Evolutionary conservation across 345 rosid species (phyloP).

Genomic region (Salix caprea): DNA sequence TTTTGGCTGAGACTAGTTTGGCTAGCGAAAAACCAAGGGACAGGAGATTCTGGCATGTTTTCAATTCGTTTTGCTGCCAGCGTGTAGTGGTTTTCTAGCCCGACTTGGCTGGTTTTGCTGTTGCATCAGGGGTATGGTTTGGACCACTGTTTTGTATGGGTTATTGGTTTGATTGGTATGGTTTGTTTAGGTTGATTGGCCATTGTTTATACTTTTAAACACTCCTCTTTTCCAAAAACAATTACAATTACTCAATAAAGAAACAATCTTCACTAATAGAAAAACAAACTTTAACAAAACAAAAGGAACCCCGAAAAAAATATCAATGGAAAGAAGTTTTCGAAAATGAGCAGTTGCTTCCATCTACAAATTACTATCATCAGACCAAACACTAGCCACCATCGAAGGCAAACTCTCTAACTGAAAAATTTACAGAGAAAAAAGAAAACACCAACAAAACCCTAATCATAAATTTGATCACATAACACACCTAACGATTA

Average conservation of each 20-base stretch:
- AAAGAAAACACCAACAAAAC: neutral
- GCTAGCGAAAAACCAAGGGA: too few species aligned
- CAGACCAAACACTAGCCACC: constrained; percentile 25
- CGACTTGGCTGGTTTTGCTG: too few species aligned
- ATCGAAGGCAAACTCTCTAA: constrained; percentile 27
- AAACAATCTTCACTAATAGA: neutral
- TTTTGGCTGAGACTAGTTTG: too few species aligned
- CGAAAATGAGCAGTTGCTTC: constrained; percentile 25
- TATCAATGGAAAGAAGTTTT: constrained; percentile 28
- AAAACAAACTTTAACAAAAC: neutral
- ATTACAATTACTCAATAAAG: neutral
- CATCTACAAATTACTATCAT: constrained; percentile 18
- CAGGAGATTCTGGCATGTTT: too few species aligned
- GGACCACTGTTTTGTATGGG: too few species aligned
- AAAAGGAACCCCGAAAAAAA: neutral
- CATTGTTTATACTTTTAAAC: too few species aligned
- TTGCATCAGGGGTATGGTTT: too few species aligned
- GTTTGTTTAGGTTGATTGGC: too few species aligned
- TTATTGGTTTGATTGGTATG: too few species aligned
- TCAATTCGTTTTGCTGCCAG: too few species aligned
- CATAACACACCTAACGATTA: neutral
- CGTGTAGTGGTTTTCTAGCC: too few species aligned
- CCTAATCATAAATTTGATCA: neutral
- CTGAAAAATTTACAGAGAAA: neutral
- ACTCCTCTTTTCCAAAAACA: neutral